Evolutionary conservation across 495 filamentous ascomycete species (phyloP), one percentile per base, ranked within the genome.

Genomic region (Ramalina peruviana): DNA sequence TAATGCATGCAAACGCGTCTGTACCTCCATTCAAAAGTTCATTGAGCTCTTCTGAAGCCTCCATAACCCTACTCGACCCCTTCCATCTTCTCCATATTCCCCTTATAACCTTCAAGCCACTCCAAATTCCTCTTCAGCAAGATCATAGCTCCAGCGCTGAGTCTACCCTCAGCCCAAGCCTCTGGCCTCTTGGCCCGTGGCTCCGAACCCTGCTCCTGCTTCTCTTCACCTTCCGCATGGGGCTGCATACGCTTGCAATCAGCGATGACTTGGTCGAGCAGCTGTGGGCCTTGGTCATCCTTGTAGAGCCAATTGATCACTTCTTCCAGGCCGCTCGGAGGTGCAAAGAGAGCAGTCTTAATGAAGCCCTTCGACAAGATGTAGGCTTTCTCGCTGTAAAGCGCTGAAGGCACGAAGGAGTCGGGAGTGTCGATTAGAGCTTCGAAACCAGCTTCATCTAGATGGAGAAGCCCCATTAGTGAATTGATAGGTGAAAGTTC

Each of bases 401-500:
- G 64, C 5, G 62, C 61, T 17, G 69, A 70, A n/a, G 72, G 68
- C 6, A 75, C 50, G 1, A 54, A 55, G n/a, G 64, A 60, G 45
- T 75, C 67, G 23, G 63, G 63, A 3, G 70, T 60, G 15, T 60
- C 63, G 16, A 63, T 60, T 23, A 74, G 64, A 21, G 63, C 59
- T 27, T 75, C 72, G 52, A 72, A 80, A 20, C 78, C 78, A 16
- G 77, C 74, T 62, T 81, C 77, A 52, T 81, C 74, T 78, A 44
- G 16, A 42, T 44, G 3, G 26, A 16, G 19, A 45, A 27, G 19
- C 10, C 19, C 11, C 16, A 36, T 27, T 36, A 36, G 12, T 48
- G 33, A 49, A 46, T 25, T 25, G 23, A 25, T 25, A 25, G 6
- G 3, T 25, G 6, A 4, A 25, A 4, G 3, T 25, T 30, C 16